Percentiles rank a stretch among this genome's conserved stretches.
phyloP scores from a whole-genome alignment of 2,329 filamentous ascomycete genomes.

The Epicoccum sorghinum region DNA sequence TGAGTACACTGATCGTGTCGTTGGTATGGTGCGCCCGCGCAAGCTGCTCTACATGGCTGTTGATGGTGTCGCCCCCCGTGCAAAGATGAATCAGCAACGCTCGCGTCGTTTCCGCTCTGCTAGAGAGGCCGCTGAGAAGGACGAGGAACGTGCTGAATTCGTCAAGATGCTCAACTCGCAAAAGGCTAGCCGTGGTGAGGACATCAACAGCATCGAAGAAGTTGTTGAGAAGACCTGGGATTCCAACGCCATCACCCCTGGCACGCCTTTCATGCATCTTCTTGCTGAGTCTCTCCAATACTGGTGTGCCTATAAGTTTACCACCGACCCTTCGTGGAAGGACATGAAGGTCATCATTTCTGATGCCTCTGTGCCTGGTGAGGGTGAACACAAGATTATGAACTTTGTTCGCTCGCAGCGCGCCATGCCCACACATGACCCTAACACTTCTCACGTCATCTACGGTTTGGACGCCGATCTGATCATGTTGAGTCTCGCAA shows the following conservation, averaged over 20 bases:
- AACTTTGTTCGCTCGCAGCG: constrained; percentile 94
- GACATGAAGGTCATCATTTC: constrained; percentile 95
- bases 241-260: constrained; percentile 85
- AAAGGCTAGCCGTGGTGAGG: constrained; percentile 59
- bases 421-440: constrained; percentile 86
- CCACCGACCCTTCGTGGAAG: constrained; percentile 94
- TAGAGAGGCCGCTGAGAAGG: constrained; percentile 92
- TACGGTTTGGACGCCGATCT: constrained; percentile 97
- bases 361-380: constrained; percentile 94
- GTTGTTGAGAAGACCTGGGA: constrained; percentile 91
- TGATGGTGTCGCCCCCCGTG: constrained; percentile 94
- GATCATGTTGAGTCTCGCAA: constrained; percentile 97
- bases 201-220: constrained; percentile 65
- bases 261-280: constrained; percentile 98
- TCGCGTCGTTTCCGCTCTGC: constrained; percentile 93
- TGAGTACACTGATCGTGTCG: constrained; percentile 96
- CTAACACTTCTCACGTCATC: constrained; percentile 96
- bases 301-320: constrained; percentile 97
- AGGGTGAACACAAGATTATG: constrained; percentile 99
- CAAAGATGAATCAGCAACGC: constrained; percentile 99
- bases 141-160: constrained; percentile 87
- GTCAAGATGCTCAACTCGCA: constrained; percentile 83
- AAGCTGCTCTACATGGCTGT: constrained; percentile 98
- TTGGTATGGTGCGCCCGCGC: constrained; percentile 96
- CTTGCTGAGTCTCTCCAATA: constrained; percentile 88